Evolutionary conservation across 495 filamentous ascomycete genomes (phyloP).

Genomic region (Aspergillus ostianus): DNA sequence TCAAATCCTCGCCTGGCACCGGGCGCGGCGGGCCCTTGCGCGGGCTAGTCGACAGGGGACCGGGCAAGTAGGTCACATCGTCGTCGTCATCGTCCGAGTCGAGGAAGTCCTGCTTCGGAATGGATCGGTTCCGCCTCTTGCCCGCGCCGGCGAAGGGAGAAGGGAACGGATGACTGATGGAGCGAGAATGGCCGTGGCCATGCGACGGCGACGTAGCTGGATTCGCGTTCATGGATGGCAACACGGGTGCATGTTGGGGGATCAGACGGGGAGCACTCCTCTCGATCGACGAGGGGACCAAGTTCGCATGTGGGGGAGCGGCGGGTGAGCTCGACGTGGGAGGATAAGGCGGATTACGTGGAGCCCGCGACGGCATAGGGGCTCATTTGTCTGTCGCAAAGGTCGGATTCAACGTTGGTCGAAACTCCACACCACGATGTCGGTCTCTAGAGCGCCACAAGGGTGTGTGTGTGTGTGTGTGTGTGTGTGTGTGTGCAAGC

Average conservation of each 20-base stretch:
- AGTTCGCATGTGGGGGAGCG: constrained; percentile 20
- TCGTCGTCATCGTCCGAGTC: constrained; percentile 46
- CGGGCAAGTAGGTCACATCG: constrained; percentile 31
- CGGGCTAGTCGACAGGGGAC: constrained; percentile 29
- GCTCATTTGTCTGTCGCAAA: constrained; percentile 25
- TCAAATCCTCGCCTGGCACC: constrained; percentile 38
- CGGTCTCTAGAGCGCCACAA: not conserved
- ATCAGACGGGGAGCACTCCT: constrained; percentile 20
- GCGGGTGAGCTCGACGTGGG: constrained; percentile 24
- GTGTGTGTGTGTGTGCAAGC: not conserved
- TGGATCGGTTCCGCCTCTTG: constrained; percentile 49
- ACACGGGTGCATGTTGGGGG: constrained; percentile 32
- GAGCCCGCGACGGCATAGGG: constrained; percentile 42
- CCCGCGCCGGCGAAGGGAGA: constrained; percentile 54
- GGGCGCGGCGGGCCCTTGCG: constrained; percentile 31
- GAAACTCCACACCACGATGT: not conserved
- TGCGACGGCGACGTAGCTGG: constrained; percentile 22
- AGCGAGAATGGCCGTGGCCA: constrained; percentile 58
- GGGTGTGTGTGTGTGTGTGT: too few relatives aligned
- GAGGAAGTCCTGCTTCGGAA: constrained; percentile 29
- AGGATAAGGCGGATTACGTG: constrained; percentile 35
- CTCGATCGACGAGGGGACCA: constrained; percentile 23
- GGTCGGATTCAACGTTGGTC: constrained; percentile 6
- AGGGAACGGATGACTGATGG: constrained; percentile 74
- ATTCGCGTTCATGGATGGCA: constrained; percentile 23